These are phyloP conservation scores for Lachancea lanzarotensis DNA, from an alignment of 805 yeast genomes.

Conservation along the genomic window DNA sequence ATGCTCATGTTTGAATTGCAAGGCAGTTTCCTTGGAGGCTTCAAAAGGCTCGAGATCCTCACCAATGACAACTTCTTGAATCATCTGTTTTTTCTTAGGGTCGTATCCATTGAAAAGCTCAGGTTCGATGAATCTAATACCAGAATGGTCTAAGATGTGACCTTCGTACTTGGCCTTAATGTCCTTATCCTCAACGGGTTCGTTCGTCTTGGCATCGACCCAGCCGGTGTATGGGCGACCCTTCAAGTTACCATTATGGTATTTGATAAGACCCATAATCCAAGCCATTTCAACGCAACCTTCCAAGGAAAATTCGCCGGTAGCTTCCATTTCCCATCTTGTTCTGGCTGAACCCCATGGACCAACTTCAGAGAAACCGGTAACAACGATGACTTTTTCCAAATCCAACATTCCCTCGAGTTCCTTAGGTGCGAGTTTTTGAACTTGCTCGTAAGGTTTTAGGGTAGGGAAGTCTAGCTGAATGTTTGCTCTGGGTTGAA, in stretches of 20 bases:
- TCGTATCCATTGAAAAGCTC: constrained; percentile 91
- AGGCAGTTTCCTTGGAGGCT: constrained; percentile 90
- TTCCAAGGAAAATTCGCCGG: constrained; percentile 90
- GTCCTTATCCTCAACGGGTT: constrained; percentile 92
- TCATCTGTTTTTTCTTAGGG: constrained; percentile 85
- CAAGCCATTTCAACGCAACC: constrained; percentile 99
- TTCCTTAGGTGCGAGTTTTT: constrained; percentile 55
- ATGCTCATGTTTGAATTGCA: constrained; percentile 88
- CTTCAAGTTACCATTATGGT: constrained; percentile 68
- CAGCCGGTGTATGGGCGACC: constrained; percentile 87
- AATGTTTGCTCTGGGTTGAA: constrained; percentile 93
- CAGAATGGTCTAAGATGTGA: constrained; percentile 83
- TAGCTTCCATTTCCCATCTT: constrained; percentile 98
- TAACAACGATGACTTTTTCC: constrained; percentile 87
- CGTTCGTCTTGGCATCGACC: constrained; percentile 91
- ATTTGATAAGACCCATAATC: constrained; percentile 97
- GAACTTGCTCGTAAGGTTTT: constrained; percentile 69
- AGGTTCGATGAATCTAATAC: constrained; percentile 95
- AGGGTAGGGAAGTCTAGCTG: constrained; percentile 88
- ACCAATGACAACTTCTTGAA: constrained; percentile 94
- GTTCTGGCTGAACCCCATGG: constrained; percentile 99
- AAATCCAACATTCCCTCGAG: constrained; percentile 88
- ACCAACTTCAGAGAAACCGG: constrained; percentile 98
- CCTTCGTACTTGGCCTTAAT: constrained; percentile 88
- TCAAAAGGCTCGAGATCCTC: constrained; percentile 96